phyloP scores from a whole-genome alignment of 2,329 filamentous ascomycete genomes.

The Pyricularia sp. region DNA sequence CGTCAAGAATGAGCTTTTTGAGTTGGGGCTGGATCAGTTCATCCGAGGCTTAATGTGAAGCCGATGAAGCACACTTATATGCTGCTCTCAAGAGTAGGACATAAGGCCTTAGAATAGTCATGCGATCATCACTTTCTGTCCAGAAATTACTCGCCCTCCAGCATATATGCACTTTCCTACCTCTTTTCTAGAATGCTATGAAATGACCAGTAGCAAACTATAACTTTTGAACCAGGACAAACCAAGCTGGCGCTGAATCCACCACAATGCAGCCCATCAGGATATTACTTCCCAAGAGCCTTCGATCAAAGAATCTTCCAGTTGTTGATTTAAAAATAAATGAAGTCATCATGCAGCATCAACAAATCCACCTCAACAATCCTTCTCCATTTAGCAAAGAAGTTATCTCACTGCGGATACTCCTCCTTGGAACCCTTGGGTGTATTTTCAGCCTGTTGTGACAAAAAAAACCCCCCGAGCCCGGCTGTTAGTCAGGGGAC shows the following conservation, averaged over 20 bases:
- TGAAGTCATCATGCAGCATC: not conserved
- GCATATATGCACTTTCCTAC: not conserved
- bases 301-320: not conserved
- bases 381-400: no score
- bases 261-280: not conserved
- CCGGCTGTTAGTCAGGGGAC: not conserved
- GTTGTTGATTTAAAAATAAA: not conserved
- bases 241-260: not conserved
- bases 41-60: conserved; percentile 50
- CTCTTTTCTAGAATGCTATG: not conserved
- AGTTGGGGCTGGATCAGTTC: conserved; percentile 64
- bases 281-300: not conserved
- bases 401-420: not conserved
- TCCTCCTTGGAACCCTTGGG: not conserved
- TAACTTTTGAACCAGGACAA: not conserved
- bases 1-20: conserved; percentile 60
- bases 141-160: not conserved
- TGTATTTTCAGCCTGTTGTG: not conserved
- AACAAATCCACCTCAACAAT: no score
- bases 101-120: not conserved
- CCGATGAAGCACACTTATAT: not conserved
- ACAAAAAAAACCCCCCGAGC: not conserved
- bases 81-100: not conserved
- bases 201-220: not conserved
- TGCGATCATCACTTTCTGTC: not conserved